A percentile compares a stretch with the other conserved stretches of the same genome.
Evolutionary conservation across 1,284 basidiomycete species (phyloP).

Genomic region (Sporisorium scitamineum): DNA sequence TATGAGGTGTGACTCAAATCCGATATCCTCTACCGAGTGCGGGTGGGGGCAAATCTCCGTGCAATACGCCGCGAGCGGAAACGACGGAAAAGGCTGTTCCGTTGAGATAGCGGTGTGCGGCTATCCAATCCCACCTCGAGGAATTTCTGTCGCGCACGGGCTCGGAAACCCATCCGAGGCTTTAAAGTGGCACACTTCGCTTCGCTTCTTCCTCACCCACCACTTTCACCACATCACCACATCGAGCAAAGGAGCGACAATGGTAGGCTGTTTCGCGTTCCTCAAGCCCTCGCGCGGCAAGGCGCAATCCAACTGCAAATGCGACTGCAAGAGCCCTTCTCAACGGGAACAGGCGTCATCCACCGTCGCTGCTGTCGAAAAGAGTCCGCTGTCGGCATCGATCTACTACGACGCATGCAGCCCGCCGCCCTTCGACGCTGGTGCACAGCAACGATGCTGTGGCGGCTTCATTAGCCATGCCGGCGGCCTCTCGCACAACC

Average conservation of each 20-base stretch:
- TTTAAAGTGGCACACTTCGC: neutral
- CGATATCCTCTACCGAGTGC: neutral
- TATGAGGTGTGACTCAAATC: neutral
- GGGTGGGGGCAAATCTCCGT: neutral
- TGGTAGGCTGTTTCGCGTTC: slow-evolving; percentile 43
- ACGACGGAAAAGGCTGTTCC: too few species aligned
- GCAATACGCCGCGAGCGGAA: slow-evolving; percentile 1
- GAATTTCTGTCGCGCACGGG: slow-evolving; percentile 1
- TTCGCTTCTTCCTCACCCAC: neutral
- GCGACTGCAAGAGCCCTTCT: slow-evolving; percentile 21
- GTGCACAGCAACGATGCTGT: slow-evolving; percentile 30
- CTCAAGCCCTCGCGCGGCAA: slow-evolving; percentile 34
- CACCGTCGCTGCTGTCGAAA: slow-evolving; percentile 9
- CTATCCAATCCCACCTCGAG: neutral
- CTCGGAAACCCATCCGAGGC: neutral
- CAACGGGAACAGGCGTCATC: neutral
- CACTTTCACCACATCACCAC: slow-evolving; percentile 1
- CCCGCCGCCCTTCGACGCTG: slow-evolving; percentile 30
- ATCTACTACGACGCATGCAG: slow-evolving; percentile 50
- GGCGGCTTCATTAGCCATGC: slow-evolving; percentile 35
- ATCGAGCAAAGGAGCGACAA: neutral
- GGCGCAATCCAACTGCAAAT: slow-evolving; percentile 13
- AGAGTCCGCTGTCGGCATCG: slow-evolving; percentile 32
- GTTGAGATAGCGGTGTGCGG: neutral
- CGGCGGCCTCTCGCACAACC: slow-evolving; percentile 15